These are phyloP conservation scores for Trichophyton benhamiae DNA, from an alignment of 2,329 filamentous ascomycete genomes.

Conservation along the genomic window DNA sequence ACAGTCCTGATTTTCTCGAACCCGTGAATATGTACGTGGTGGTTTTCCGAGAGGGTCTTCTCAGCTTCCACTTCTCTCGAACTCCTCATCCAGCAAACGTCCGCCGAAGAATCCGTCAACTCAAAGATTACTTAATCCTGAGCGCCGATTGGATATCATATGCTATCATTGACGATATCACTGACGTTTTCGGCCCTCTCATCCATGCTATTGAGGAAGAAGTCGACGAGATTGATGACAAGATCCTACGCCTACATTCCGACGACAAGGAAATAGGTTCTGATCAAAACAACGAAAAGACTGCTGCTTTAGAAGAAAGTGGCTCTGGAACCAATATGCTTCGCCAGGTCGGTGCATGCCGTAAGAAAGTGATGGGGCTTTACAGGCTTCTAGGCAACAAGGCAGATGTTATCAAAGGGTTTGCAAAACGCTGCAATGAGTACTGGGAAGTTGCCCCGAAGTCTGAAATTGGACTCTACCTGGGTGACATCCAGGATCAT, in stretches of 20 bases:
- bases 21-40: constrained; percentile 97
- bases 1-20: constrained; percentile 80
- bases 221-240: constrained; percentile 92
- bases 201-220: constrained; percentile 92
- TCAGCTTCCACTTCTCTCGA: constrained; percentile 95
- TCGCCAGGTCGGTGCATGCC: constrained; percentile 77
- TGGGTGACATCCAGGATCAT: constrained; percentile 97
- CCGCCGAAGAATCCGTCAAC: constrained; percentile 77
- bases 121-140: constrained; percentile 85
- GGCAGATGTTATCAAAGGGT: constrained; percentile 97
- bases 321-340: constrained; percentile 65
- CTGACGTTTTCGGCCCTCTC: constrained; percentile 83
- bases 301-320: constrained; percentile 32
- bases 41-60: constrained; percentile 87
- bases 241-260: constrained; percentile 71
- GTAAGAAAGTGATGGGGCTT: constrained; percentile 94
- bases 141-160: constrained; percentile 98
- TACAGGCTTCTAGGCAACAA: constrained; percentile 92
- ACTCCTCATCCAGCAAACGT: constrained; percentile 95
- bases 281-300: constrained; percentile 18
- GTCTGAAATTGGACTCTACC: constrained; percentile 91
- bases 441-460: constrained; percentile 92
- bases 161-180: constrained; percentile 95
- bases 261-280: constrained; percentile 26
- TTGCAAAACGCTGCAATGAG: constrained; percentile 96